Conservation (phyloP, 345 rosid genomes). For the Carallia brachiata region DNA sequence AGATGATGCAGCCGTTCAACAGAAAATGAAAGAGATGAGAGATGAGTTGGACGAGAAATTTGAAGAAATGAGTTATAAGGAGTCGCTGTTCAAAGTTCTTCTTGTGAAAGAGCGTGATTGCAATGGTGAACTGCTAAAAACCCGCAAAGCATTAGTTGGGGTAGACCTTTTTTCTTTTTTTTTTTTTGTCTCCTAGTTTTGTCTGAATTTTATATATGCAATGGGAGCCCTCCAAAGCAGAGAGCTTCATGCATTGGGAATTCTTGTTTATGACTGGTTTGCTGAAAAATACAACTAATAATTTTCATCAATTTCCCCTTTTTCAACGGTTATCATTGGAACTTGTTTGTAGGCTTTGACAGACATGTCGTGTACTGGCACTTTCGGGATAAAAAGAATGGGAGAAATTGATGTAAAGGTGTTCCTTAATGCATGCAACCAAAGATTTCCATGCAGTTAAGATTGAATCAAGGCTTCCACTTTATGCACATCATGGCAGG, state of each 20-base stretch:
- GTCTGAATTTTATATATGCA: too few relatives aligned
- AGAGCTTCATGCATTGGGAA: too few relatives aligned
- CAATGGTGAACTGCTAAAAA: slow-evolving; percentile 53
- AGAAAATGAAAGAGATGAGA: slow-evolving; percentile 65
- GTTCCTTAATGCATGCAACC: slow-evolving; percentile 48
- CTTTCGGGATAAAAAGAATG: slow-evolving; percentile 69
- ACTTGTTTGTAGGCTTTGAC: too few relatives aligned
- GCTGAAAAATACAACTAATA: too few relatives aligned
- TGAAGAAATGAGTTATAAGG: slow-evolving; percentile 40
- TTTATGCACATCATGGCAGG: slow-evolving; percentile 71
- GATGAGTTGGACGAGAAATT: slow-evolving; percentile 53
- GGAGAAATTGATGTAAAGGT: slow-evolving; percentile 68
- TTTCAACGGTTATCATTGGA: too few relatives aligned
- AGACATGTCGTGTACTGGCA: too few relatives aligned
- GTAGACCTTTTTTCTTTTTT: slow-evolving; percentile 23
- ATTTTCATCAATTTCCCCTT: too few relatives aligned
- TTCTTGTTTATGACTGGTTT: too few relatives aligned
- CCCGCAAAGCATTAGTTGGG: slow-evolving; percentile 41
- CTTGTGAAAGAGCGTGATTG: slow-evolving; percentile 48
- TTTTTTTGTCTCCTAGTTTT: not conserved
- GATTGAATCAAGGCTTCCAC: slow-evolving; percentile 46
- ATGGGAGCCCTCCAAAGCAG: too few relatives aligned
- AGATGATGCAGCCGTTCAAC: slow-evolving; percentile 62
- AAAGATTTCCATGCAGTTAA: slow-evolving; percentile 45
- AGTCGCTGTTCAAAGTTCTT: slow-evolving; percentile 35